A percentile compares a stretch with the other conserved stretches of the same genome.
These are phyloP conservation scores for Hanseniaspora uvarum DNA, from an alignment of 1,139 yeast genomes.

Conservation along the genomic window DNA sequence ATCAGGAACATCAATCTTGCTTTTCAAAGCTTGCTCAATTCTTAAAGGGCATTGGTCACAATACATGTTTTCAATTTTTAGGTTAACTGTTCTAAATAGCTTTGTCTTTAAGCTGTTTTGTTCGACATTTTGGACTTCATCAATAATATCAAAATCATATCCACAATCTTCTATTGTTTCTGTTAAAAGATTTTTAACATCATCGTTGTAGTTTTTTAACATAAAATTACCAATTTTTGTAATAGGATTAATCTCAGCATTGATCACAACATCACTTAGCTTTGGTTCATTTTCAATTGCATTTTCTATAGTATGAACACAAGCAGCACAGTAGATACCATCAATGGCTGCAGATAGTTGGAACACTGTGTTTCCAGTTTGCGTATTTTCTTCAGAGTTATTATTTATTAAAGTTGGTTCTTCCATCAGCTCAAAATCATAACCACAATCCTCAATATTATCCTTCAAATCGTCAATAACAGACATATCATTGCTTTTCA, in stretches of 20 bases:
- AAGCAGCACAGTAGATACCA: conserved; percentile 69
- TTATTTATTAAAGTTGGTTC: neutral
- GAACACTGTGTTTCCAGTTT: conserved; percentile 25
- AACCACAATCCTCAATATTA: conserved; percentile 56
- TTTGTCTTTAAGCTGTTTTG: conserved; percentile 14
- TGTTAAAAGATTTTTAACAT: conserved; percentile 33
- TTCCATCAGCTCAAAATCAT: conserved; percentile 39
- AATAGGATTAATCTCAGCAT: conserved; percentile 10
- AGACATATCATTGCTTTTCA: conserved; percentile 37
- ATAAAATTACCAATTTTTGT: conserved; percentile 51
- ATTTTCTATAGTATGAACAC: conserved; percentile 43
- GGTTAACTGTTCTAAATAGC: conserved; percentile 32
- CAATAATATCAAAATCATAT: conserved; percentile 42
- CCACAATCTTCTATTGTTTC: conserved; percentile 56
- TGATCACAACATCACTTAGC: neutral
- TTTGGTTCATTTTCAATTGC: conserved; percentile 1
- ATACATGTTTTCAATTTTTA: conserved; percentile 57
- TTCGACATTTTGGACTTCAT: conserved; percentile 22
- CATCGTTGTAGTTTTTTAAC: conserved; percentile 26
- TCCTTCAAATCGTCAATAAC: conserved; percentile 40
- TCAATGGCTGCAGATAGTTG: conserved; percentile 53
- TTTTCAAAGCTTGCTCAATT: conserved; percentile 35
- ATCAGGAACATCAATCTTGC: neutral
- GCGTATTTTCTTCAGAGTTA: conserved; percentile 18
- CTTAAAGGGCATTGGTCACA: conserved; percentile 60